phyloP scores from a whole-genome alignment of 1,284 basidiomycete genomes.

The Austroboletus olivaceoglutinosus region DNA sequence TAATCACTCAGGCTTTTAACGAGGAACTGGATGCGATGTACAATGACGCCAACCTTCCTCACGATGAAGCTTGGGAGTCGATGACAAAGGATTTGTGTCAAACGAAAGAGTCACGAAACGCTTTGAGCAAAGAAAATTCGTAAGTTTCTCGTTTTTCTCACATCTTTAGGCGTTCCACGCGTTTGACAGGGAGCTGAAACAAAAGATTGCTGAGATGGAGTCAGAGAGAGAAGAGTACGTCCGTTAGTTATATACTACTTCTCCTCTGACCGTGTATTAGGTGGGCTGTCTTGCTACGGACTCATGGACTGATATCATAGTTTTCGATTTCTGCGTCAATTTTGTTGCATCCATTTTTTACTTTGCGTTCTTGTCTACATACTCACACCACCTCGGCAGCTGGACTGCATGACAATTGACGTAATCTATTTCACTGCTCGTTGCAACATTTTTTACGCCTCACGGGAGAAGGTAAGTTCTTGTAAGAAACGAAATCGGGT shows the following conservation, averaged over 20 bases:
- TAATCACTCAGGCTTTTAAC: constrained; percentile 72
- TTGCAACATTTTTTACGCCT: constrained; percentile 28
- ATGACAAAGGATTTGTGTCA: constrained; percentile 69
- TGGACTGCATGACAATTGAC: constrained; percentile 36
- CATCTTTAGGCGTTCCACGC: constrained; percentile 3
- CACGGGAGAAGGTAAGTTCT: constrained; percentile 22
- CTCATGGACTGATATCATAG: constrained; percentile 44
- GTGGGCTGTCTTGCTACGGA: constrained; percentile 62
- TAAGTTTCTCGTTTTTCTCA: constrained; percentile 38
- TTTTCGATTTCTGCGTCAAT: constrained; percentile 20
- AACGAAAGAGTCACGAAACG: constrained; percentile 76
- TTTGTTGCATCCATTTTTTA: constrained; percentile 19
- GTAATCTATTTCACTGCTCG: constrained; percentile 43
- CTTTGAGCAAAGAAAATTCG: constrained; percentile 73
- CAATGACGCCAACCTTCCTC: constrained; percentile 73
- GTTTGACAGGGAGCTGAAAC: constrained; percentile 59
- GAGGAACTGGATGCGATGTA: constrained; percentile 89
- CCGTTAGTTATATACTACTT: constrained; percentile 3
- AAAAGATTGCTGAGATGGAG: constrained; percentile 68
- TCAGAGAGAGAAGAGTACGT: constrained; percentile 78
- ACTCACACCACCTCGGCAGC: constrained; percentile 22
- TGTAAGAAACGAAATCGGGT: constrained; percentile 14
- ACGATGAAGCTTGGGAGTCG: constrained; percentile 73
- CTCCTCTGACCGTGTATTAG: constrained; percentile 37
- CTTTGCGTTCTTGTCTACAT: constrained; percentile 25